Evolutionary conservation across 148 eudicot species (phyloP).

Genomic region (Cornus kousa): DNA sequence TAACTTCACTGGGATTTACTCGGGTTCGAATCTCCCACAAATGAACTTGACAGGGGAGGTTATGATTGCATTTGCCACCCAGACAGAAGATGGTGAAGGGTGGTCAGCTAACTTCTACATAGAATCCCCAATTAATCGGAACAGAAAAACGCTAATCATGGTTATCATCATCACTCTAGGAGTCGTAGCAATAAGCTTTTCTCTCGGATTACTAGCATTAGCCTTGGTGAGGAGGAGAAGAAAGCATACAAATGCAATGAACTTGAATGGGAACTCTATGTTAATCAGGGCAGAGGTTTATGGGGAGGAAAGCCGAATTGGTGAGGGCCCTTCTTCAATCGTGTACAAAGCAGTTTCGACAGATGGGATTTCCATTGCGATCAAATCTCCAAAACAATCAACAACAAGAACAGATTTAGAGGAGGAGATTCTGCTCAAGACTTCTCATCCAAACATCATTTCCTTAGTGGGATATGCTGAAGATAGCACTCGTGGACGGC

Average conservation of each 20-base stretch:
- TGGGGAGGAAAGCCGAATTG: background rate
- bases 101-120: background rate
- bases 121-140: background rate
- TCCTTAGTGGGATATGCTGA: conserved; percentile 1
- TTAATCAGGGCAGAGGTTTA: background rate
- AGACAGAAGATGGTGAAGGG: background rate
- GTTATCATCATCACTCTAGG: background rate
- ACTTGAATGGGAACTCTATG: background rate
- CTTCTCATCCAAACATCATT: background rate
- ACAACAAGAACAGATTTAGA: background rate
- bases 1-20: background rate
- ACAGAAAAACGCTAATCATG: background rate
- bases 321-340: background rate
- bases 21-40: background rate
- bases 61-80: background rate
- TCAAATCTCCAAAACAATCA: background rate
- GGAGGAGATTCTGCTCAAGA: background rate
- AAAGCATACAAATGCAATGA: background rate
- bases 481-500: background rate
- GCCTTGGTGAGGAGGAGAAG: background rate
- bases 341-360: background rate
- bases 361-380: background rate
- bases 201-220: background rate
- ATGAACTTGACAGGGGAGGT: conserved; percentile 1
- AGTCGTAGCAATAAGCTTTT: background rate